These are phyloP conservation scores for Alternaria solani DNA, from an alignment of 2,329 filamentous ascomycete species.

Conservation along the genomic window DNA sequence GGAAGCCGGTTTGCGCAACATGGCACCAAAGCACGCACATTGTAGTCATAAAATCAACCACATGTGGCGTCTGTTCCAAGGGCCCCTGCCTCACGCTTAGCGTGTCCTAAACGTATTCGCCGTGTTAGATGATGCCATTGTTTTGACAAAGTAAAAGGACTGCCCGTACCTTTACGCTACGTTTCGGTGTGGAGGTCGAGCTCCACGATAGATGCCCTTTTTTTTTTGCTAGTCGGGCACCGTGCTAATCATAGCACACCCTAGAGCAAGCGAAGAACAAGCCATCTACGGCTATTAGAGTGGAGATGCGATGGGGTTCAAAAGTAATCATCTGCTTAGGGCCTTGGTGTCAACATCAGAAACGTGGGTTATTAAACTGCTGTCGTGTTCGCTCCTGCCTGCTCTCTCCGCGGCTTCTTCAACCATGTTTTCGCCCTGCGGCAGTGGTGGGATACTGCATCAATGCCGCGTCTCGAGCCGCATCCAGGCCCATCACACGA, in stretches of 20 bases:
- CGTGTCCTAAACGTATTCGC: background rate
- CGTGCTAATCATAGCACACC: slow-evolving; percentile 8
- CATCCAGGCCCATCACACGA: background rate
- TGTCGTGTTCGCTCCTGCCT: background rate
- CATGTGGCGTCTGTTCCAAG: background rate
- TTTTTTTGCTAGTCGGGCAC: background rate
- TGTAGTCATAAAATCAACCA: background rate
- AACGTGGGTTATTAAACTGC: background rate
- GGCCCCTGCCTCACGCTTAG: background rate
- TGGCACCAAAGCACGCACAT: background rate
- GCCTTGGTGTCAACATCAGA: slow-evolving; percentile 4
- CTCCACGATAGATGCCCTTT: slow-evolving; percentile 1
- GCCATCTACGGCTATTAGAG: slow-evolving; percentile 8
- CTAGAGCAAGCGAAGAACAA: slow-evolving; percentile 13
- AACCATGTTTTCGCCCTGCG: background rate
- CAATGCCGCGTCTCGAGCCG: slow-evolving; percentile 8
- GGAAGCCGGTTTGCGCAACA: background rate
- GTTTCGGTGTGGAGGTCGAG: slow-evolving; percentile 3
- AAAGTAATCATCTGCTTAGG: background rate
- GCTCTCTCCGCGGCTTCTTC: background rate
- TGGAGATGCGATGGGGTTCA: slow-evolving; percentile 1
- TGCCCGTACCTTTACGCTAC: background rate
- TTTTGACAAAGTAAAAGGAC: slow-evolving; percentile 5
- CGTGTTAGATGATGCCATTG: background rate
- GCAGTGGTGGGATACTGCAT: slow-evolving; percentile 4